Evolutionary conservation across 208 protist genomes (phyloP), one percentile per base, ranked within the genome.

Genomic region (Trypanosoma boissoni): DNA sequence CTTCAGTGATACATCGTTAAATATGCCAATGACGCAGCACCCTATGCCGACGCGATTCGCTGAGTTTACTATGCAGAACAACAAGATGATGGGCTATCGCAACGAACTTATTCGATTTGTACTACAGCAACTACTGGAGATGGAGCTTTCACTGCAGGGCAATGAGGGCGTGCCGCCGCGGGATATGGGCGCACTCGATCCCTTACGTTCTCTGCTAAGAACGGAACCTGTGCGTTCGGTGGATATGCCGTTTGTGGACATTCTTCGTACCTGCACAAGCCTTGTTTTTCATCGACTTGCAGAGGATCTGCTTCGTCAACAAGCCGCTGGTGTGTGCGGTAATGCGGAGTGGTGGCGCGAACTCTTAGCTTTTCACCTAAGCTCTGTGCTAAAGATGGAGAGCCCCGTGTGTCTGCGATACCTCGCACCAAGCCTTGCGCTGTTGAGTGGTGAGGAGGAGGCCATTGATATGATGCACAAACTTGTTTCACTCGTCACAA

Each of bases 321-420:
- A 83, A 63, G 58, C 69, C 16, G 80, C 74, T 6, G 80, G 80
- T 18, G 68, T 72, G 20, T 88, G 80, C 63, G 78, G 85, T 20
- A 87, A 82, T 56, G 73, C 73, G 6, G 76, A 88, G 41, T 92
- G 86, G 82, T 92, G 86, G 82, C 67, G 61, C 28, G 78, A 89
- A 56, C 56, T 88, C 5, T 31, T 89, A 12, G 56, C 63, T 21
- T 85, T 86, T 65, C 74, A 89, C 54, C 64, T 87, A 14, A 69
- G 48, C 21, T 68, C 72, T 23, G 70, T 83, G 18, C 51, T 67
- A 14, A 75, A 57, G 10, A 61, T 80, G 10, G 70, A 88, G 52
- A 57, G 67, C 2, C 82, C 86, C 14, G 72, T 87, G 12, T 88
- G 65, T 60, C 23, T 88, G 23, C 44, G 78, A 18, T 92, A 83